These are phyloP conservation scores for Citrus sinensis DNA, from an alignment of 345 rosid species.

Conservation along the genomic window DVS_A1.0 CM039169.1:32825501-32826000, in stretches of 20 bases:
- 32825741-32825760: constrained; percentile 28
- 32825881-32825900: background rate
- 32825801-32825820: constrained; percentile 6
- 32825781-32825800: constrained; percentile 14
- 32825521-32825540: background rate
- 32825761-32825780: constrained; percentile 14
- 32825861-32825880: background rate
- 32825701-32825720: background rate
- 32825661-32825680: background rate
- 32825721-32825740: constrained; percentile 21
- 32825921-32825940: constrained; percentile 11
- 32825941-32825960: constrained; percentile 13
- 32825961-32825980: constrained; percentile 18
- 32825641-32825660: background rate
- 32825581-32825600: background rate
- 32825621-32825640: background rate
- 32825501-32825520: background rate
- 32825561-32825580: background rate
- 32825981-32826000: constrained; percentile 29
- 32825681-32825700: background rate
- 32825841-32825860: background rate
- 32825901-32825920: background rate
- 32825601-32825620: background rate
- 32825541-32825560: background rate
- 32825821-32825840: background rate